Percentiles rank a stretch among this genome's conserved stretches.
These are phyloP conservation scores for Citrus cavaleriei DNA, from an alignment of 345 rosid species.

Conservation along the genomic window DNA sequence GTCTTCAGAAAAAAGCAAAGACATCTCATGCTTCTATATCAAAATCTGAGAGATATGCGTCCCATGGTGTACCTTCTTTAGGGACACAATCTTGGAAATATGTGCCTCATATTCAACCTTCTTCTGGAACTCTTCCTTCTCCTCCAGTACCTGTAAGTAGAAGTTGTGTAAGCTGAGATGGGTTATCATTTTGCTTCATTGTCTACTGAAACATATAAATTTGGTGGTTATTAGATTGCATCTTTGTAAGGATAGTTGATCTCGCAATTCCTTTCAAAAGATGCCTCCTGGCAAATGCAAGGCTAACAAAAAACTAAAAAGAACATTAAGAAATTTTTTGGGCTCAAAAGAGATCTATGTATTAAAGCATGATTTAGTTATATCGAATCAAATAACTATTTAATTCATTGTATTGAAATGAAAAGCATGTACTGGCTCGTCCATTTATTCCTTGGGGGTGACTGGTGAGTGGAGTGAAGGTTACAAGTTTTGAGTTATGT, in stretches of 20 bases:
- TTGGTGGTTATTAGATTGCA: not conserved
- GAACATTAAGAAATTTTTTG: not conserved
- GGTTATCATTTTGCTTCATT: not conserved
- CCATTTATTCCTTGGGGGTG: not conserved
- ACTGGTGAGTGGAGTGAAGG: not conserved
- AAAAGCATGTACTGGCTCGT: not conserved
- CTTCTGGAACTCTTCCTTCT: constrained; percentile 8
- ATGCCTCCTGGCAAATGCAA: not conserved
- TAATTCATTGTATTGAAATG: not conserved
- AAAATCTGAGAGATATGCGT: constrained; percentile 1
- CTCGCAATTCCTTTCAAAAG: not conserved
- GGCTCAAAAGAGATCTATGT: not conserved
- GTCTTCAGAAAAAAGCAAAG: constrained; percentile 10
- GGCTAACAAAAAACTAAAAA: not conserved
- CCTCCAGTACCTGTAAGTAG: constrained; percentile 16
- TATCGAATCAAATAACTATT: not conserved
- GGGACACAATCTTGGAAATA: constrained; percentile 6
- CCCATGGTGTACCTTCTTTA: constrained; percentile 9
- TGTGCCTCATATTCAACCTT: constrained; percentile 11
- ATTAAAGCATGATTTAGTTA: not conserved
- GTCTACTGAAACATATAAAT: not conserved
- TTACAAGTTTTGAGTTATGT: not conserved
- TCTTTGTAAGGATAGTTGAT: not conserved
- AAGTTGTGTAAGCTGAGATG: not conserved
- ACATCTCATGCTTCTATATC: constrained; percentile 10